Evolutionary conservation across 1,284 basidiomycete genomes (phyloP).

Genomic region (Ceratobasidium sp.): DNA sequence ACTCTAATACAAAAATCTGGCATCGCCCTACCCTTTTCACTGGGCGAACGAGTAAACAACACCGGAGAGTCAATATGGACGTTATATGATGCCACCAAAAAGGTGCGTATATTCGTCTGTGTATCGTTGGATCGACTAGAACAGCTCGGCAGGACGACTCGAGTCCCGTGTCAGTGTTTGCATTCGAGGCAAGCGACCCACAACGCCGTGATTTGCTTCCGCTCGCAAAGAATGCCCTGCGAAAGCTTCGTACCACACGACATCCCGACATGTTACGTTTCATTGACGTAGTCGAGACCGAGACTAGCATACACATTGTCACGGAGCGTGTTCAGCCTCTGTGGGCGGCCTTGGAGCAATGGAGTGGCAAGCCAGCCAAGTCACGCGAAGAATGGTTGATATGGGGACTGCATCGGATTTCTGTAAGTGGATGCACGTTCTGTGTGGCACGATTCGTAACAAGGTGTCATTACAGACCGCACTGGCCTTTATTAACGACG

Average conservation of each 20-base stretch:
- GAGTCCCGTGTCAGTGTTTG: slow-evolving; percentile 86
- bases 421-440: slow-evolving; percentile 66
- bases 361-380: slow-evolving; percentile 71
- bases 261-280: slow-evolving; percentile 98
- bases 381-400: slow-evolving; percentile 89
- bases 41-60: slow-evolving; percentile 80
- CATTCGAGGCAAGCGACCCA: slow-evolving; percentile 75
- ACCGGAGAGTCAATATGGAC: slow-evolving; percentile 82
- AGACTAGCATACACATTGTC: slow-evolving; percentile 89
- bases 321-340: slow-evolving; percentile 92
- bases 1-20: slow-evolving; percentile 91
- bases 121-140: not conserved
- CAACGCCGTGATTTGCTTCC: slow-evolving; percentile 73
- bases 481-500: slow-evolving; percentile 90
- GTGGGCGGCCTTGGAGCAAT: slow-evolving; percentile 71
- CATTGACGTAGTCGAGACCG: slow-evolving; percentile 92
- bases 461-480: slow-evolving; percentile 72
- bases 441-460: not conserved
- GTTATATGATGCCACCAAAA: slow-evolving; percentile 88
- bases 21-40: slow-evolving; percentile 86
- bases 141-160: slow-evolving; percentile 80
- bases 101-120: slow-evolving; percentile 64
- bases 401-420: slow-evolving; percentile 93
- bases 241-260: slow-evolving; percentile 90
- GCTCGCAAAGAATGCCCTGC: slow-evolving; percentile 90